These are phyloP conservation scores for Ophiostoma perfectum DNA, from an alignment of 2,329 filamentous ascomycete species.

Conservation along the genomic window DNA sequence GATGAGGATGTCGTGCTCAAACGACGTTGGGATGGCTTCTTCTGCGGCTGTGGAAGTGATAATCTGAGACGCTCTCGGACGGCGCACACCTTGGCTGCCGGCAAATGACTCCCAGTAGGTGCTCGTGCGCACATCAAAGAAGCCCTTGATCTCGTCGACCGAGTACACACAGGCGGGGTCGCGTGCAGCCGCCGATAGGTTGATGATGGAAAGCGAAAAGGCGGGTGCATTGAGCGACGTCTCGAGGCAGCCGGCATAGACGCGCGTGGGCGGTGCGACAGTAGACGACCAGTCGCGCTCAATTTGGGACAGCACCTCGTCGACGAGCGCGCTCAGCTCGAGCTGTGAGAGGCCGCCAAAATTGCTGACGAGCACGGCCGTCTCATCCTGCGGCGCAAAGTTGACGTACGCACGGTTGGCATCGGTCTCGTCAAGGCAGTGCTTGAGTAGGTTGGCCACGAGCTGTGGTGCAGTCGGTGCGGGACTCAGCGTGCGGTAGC, in stretches of 20 bases:
- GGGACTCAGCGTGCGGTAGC: slow-evolving; percentile 51
- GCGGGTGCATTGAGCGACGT: slow-evolving; percentile 67
- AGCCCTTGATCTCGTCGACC: slow-evolving; percentile 50
- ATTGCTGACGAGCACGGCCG: slow-evolving; percentile 52
- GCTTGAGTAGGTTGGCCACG: slow-evolving; percentile 52
- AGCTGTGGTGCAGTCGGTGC: slow-evolving; percentile 45
- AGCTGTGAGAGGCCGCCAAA: slow-evolving; percentile 55
- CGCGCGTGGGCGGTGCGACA: slow-evolving; percentile 46
- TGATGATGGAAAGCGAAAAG: slow-evolving; percentile 63
- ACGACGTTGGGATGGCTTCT: not conserved
- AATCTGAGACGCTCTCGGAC: slow-evolving; percentile 43
- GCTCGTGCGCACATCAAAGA: slow-evolving; percentile 61
- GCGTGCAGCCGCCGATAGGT: slow-evolving; percentile 45
- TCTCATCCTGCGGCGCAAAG: slow-evolving; percentile 45
- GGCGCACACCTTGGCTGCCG: slow-evolving; percentile 40
- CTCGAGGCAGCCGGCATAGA: slow-evolving; percentile 60
- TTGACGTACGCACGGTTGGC: slow-evolving; percentile 46
- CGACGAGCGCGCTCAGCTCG: slow-evolving; percentile 50
- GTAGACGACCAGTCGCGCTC: slow-evolving; percentile 37
- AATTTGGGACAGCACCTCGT: slow-evolving; percentile 50
- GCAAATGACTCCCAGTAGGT: slow-evolving; percentile 50
- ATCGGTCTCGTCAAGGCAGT: slow-evolving; percentile 55
- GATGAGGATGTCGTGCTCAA: slow-evolving; percentile 40
- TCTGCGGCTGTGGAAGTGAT: slow-evolving; percentile 27
- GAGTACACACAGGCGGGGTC: slow-evolving; percentile 41